A percentile compares a stretch with the other conserved stretches of the same genome.
These are phyloP conservation scores for Croton setiger DNA, from an alignment of 441 rosid genomes.

Conservation along the genomic window DNA sequence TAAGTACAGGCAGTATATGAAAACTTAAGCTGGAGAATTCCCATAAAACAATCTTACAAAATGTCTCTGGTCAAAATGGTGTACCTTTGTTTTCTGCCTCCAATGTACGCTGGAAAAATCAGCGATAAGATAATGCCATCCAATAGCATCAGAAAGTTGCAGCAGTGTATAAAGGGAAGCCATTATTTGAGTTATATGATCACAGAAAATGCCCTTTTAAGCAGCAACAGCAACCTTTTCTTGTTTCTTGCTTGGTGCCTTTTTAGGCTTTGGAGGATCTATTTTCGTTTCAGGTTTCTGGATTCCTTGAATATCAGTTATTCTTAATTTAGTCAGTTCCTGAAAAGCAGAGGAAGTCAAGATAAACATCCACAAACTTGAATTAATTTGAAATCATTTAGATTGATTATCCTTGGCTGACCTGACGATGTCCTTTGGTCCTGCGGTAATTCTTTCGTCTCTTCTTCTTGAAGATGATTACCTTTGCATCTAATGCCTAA, in stretches of 20 bases:
- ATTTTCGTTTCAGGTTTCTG: slow-evolving; percentile 54
- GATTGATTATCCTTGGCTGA: slow-evolving; percentile 22
- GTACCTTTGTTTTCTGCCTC: slow-evolving; percentile 19
- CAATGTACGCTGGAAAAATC: slow-evolving; percentile 24
- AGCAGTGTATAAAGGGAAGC: slow-evolving; percentile 7
- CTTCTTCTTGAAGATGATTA: slow-evolving; percentile 91
- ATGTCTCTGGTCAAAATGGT: not conserved
- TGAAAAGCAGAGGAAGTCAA: slow-evolving; percentile 27
- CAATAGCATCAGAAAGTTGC: slow-evolving; percentile 6
- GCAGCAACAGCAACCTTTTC: slow-evolving; percentile 51
- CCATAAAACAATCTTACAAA: not conserved
- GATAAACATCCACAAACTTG: not conserved
- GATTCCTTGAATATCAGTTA: slow-evolving; percentile 82
- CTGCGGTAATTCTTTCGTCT: slow-evolving; percentile 89
- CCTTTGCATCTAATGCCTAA: slow-evolving; percentile 93
- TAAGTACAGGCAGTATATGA: not conserved
- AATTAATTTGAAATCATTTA: not conserved
- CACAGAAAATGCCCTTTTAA: slow-evolving; percentile 27
- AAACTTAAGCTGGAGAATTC: not conserved
- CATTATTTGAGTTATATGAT: slow-evolving; percentile 21
- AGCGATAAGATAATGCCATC: slow-evolving; percentile 13
- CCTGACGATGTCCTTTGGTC: slow-evolving; percentile 97
- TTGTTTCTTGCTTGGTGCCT: slow-evolving; percentile 35
- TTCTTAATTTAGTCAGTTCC: slow-evolving; percentile 92
- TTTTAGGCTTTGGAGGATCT: slow-evolving; percentile 35